Evolutionary conservation across 805 yeast genomes (phyloP), one percentile per base, ranked within the genome.

Genomic region (Candida alai): DNA sequence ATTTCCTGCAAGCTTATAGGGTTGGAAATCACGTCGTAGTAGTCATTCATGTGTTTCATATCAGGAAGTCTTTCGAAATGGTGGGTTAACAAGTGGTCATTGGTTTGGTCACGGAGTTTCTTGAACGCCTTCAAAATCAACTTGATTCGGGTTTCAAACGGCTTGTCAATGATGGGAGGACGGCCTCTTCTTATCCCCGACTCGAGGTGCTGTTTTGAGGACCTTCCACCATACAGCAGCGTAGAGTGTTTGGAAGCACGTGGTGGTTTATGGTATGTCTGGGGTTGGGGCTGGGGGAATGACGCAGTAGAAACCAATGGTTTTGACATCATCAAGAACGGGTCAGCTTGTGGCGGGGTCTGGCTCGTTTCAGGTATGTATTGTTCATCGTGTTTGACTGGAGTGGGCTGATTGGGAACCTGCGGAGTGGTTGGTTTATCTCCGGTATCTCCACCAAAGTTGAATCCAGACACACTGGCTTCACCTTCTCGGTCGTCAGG

Each of bases 131-230:
- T 78, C 68, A 93, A 62, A 24, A 93, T 80, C 45, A 86, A 79
- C 57, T 90, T 89, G 59, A 90, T 88, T 43, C 97, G 71, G 52
- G 87, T 87, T 59, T 93, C 97, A 57, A 83, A 89, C 5, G 95
- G 95, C 52, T 79, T 82, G 56, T 85, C 95, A 32, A 87, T 86
- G 37, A 86, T 82, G 2, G 96, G 95, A 4, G 96, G 96, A 48
- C 95, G 73, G 13, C 95, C 95, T 51, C 95, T 73, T 56, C 85
- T 81, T 20, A 76, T 73, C 47, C 86, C 80, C 16, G 60, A 53
- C 29, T 59, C 65, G 16, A 46, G 28, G n/a, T n/a, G n/a, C 19
- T 34, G 35, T 22, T 39, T 40, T 13, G 36, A 12, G 6, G 23
- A 29, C 20, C 27, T 37, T 28, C 30, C 31, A 13, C 30, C 29